Percentiles rank a stretch among this genome's conserved stretches.
phyloP scores from a whole-genome alignment of 2,329 filamentous ascomycete species.

The Verticillium isaacii region DNA sequence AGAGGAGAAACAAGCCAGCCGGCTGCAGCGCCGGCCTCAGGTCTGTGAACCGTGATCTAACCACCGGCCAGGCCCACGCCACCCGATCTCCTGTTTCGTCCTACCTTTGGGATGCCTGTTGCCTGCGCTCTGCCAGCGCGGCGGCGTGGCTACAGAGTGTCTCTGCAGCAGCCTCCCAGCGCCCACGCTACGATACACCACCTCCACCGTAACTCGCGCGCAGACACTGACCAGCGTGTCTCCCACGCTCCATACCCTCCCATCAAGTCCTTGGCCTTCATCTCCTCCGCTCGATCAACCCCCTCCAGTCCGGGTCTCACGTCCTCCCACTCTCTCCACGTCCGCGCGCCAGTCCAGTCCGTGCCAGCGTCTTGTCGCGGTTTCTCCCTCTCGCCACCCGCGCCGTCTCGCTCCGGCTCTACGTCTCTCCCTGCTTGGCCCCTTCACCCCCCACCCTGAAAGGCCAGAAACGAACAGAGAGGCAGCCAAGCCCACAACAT shows the following conservation, averaged over 20 bases:
- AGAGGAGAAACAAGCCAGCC: neutral
- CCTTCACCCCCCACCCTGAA: too few species aligned
- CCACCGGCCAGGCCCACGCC: neutral
- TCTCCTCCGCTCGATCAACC: neutral
- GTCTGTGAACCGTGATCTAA: neutral
- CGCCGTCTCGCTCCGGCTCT: neutral
- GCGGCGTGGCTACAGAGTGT: neutral
- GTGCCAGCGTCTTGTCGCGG: neutral
- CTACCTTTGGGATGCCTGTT: neutral
- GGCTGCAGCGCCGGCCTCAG: neutral
- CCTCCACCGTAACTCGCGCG: neutral
- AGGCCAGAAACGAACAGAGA: too few species aligned
- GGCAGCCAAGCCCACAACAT: too few species aligned
- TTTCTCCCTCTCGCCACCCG: neutral
- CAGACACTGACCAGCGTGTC: neutral
- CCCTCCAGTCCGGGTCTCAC: neutral
- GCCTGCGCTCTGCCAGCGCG: neutral
- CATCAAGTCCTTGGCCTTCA: neutral
- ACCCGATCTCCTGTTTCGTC: constrained; percentile 1
- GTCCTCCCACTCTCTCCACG: neutral
- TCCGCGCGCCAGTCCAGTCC: neutral
- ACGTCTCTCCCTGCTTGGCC: neutral
- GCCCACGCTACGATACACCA: neutral
- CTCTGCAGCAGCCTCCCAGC: neutral
- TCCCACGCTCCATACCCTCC: neutral